Conservation (phyloP, 192 early-diverging fungal species). For the Helicostylum pulchrum region DNA sequence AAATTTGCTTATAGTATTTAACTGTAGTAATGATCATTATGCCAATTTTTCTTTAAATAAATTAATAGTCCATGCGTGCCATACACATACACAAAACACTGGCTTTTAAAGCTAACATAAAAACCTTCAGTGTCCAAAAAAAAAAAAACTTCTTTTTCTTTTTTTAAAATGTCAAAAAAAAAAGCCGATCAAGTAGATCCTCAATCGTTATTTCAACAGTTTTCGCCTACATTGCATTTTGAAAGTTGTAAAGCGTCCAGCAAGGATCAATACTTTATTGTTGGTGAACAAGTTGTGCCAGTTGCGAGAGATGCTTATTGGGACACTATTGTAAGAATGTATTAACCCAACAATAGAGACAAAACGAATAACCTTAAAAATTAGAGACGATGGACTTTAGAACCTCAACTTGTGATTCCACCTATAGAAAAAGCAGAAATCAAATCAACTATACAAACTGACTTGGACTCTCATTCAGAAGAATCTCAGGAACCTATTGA, state of each 20-base stretch:
- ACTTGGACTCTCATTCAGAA: constrained; percentile 9
- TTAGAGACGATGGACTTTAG: constrained; percentile 55
- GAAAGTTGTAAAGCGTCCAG: not conserved
- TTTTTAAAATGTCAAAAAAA: not conserved
- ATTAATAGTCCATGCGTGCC: too few species aligned
- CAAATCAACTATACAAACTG: not conserved
- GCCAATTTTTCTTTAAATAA: too few species aligned
- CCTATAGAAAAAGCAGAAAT: constrained; percentile 55
- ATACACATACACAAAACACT: too few species aligned
- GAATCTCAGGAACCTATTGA: constrained; percentile 10
- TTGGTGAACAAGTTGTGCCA: constrained; percentile 39
- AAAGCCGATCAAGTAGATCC: not conserved
- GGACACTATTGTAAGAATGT: constrained; percentile 41
- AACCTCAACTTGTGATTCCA: constrained; percentile 59
- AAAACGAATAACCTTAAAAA: not conserved
- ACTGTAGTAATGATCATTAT: too few species aligned
- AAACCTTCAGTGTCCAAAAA: too few species aligned
- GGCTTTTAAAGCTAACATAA: too few species aligned
- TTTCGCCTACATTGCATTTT: constrained; percentile 20
- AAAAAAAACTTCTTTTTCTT: not conserved
- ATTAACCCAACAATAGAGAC: not conserved
- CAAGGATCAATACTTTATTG: constrained; percentile 32
- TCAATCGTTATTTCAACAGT: constrained; percentile 23
- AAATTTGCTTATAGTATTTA: too few species aligned
- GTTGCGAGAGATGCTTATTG: constrained; percentile 43